Evolutionary conservation across 768 basidiomycete genomes (phyloP), one percentile per base, ranked within the genome.

Genomic region (Tephrocybe sp.): DNA sequence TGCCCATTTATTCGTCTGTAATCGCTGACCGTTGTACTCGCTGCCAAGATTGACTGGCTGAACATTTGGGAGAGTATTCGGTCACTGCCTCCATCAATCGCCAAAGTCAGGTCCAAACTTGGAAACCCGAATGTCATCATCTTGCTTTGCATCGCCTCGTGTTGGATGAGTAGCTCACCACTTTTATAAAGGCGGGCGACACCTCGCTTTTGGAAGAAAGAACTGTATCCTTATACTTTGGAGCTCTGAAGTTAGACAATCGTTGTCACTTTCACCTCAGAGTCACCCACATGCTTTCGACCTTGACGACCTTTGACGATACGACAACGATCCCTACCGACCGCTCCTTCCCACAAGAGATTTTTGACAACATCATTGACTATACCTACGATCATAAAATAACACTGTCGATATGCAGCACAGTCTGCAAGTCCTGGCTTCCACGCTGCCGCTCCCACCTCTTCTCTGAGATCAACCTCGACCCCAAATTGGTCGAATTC

Each of bases 401-500:
- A 11, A 51, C 63, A 12, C 61, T 73, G 40, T 59, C 60, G 14
- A 46, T 51, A 23, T 69, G 67, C 62, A 70, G 71, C 51, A 45
- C 58, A 15, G 69, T 73, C 50, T 68, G 67, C 58, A 59, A 56
- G 45, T 53, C 64, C 2, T 73, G 69, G 69, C 50, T 71, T 20
- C 62, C 61, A 7, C 48, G 62, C 41, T 67, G 66, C 38, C 68
- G 71, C 23, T 61, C 58, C 26, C 58, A 69, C 58, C 66, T 73
- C 43, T 73, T 73, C 51, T 48, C 48, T 48, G 64, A 67, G 50
- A 60, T 68, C 33, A 58, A 55, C 50, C 65, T 69, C 39, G 56
- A 60, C 15, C 62, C 63, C 25, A 56, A 60, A 17, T 61, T 71
- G 45, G 62, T 63, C 45, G 46, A 51, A 32, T 64, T 64, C 43